These are phyloP conservation scores for Gossypium arboreum DNA, from an alignment of 345 rosid genomes.

Conservation along the genomic window DNA sequence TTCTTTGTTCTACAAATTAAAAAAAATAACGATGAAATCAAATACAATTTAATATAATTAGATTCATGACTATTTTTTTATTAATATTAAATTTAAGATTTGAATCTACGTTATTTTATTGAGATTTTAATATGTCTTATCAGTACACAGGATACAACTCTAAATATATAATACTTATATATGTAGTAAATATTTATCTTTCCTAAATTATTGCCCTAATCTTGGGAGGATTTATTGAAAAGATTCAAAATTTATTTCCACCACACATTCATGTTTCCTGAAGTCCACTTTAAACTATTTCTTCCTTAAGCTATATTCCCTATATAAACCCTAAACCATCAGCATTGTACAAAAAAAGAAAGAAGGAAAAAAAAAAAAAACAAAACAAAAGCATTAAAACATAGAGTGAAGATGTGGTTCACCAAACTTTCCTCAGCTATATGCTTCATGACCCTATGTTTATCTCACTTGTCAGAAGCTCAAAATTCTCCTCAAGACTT, in stretches of 20 bases:
- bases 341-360: neutral
- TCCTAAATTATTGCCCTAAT: neutral
- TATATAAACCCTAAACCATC: constrained; percentile 2
- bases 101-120: too few species aligned
- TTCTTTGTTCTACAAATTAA: neutral
- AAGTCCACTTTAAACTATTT: neutral
- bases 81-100: too few species aligned
- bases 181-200: too few species aligned
- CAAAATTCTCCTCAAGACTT: constrained; percentile 18
- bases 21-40: too few species aligned
- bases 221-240: neutral
- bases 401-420: neutral
- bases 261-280: neutral
- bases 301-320: neutral
- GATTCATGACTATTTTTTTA: too few species aligned
- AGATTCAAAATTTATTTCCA: neutral
- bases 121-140: fast-evolving
- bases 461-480: constrained; percentile 10
- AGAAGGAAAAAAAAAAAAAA: neutral
- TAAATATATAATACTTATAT: too few species aligned
- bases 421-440: constrained; percentile 1
- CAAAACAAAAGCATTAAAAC: neutral
- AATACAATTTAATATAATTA: too few species aligned
- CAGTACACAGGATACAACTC: too few species aligned
- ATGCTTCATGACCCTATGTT: neutral